Conservation (phyloP, 371 early-diverging fungal species). For the Lichtheimia hyalospora region DNA sequence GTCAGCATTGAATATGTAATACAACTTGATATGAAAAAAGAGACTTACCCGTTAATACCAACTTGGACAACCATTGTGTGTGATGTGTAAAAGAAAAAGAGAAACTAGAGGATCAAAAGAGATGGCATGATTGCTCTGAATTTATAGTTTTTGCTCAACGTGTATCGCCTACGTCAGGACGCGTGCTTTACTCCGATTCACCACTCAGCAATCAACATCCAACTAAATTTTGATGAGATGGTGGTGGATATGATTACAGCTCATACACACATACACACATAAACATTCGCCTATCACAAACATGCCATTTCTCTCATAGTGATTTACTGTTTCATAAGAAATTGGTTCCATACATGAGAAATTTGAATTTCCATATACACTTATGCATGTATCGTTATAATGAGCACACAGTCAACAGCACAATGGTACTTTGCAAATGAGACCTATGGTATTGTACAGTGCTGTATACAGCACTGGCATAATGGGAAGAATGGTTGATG, state of each 20-base stretch:
- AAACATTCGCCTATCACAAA: too few relatives aligned
- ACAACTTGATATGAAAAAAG: not conserved
- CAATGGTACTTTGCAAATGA: too few relatives aligned
- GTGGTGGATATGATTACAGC: not conserved
- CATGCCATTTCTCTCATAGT: too few relatives aligned
- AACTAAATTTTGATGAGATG: not conserved
- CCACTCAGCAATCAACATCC: not conserved
- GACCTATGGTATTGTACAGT: too few relatives aligned
- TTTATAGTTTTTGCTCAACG: constrained; percentile 17
- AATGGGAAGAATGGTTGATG: not conserved
- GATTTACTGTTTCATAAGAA: too few relatives aligned
- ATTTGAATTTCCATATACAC: too few relatives aligned
- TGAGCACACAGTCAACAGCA: too few relatives aligned
- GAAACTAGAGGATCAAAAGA: constrained; percentile 10
- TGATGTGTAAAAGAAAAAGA: constrained; percentile 13
- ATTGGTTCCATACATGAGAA: too few relatives aligned
- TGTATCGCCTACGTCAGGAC: constrained; percentile 7
- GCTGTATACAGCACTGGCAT: not conserved
- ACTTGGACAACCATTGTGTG: constrained; percentile 63
- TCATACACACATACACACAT: too few relatives aligned
- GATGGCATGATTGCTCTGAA: constrained; percentile 1
- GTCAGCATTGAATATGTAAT: not conserved
- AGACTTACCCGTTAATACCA: constrained; percentile 94
- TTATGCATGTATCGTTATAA: too few relatives aligned
- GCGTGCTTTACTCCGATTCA: constrained; percentile 2